These are phyloP conservation scores for Paramyrothecium sp. DNA, from an alignment of 2,329 filamentous ascomycete genomes.

Conservation along the genomic window DNA sequence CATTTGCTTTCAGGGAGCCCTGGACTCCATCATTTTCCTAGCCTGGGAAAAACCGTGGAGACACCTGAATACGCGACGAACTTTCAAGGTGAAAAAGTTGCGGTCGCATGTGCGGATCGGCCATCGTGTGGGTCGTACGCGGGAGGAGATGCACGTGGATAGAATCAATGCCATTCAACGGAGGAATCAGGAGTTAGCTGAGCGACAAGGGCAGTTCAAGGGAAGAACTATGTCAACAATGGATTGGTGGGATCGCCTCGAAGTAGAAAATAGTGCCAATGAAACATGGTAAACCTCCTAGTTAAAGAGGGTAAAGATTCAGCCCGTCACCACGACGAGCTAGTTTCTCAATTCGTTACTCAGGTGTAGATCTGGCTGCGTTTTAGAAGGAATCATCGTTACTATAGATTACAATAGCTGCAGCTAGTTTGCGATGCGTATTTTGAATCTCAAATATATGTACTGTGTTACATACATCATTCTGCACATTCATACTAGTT, in stretches of 20 bases:
- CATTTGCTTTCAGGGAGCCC: not conserved
- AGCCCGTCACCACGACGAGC: no score
- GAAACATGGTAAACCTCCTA: no score
- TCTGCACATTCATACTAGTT: no score
- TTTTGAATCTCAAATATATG: no score
- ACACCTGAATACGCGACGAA: not conserved
- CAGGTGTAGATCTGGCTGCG: no score
- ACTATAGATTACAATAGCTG: no score
- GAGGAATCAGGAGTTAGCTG: conserved; percentile 17
- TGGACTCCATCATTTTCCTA: not conserved
- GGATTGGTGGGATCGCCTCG: conserved; percentile 27
- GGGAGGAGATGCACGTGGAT: conserved; percentile 1
- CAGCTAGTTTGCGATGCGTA: no score
- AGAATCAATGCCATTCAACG: not conserved
- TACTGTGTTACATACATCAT: no score
- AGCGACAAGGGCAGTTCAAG: conserved; percentile 23
- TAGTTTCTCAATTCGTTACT: no score
- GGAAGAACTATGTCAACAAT: conserved; percentile 5
- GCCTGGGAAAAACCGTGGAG: conserved; percentile 2
- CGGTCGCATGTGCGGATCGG: not conserved
- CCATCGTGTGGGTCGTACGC: not conserved
- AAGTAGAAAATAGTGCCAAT: not conserved
- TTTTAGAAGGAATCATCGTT: no score
- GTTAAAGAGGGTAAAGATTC: no score
- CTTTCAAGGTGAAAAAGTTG: no score